phyloP scores from a whole-genome alignment of 306 rosid genomes.

The Purshia tridentata region DNA sequence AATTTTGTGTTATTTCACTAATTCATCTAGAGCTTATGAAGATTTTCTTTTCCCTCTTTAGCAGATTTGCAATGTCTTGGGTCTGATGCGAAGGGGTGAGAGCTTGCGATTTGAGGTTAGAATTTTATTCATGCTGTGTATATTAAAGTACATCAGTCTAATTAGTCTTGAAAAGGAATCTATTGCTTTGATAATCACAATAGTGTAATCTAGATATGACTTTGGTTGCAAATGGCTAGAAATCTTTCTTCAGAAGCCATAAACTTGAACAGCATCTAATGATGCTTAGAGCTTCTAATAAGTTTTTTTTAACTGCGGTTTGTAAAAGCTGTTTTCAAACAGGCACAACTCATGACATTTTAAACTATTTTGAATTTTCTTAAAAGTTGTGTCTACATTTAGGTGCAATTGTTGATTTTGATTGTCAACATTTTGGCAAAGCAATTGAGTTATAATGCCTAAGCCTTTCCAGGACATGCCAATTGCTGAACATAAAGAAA shows the following conservation, averaged over 20 bases:
- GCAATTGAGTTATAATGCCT: too few species aligned
- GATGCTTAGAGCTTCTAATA: too few species aligned
- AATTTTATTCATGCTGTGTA: conserved; percentile 17
- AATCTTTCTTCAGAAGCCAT: background rate
- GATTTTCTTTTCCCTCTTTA: conserved; percentile 23
- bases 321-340: too few species aligned
- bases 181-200: background rate
- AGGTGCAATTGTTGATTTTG: too few species aligned
- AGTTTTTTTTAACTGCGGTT: too few species aligned
- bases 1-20: background rate
- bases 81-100: conserved; percentile 89
- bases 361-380: too few species aligned
- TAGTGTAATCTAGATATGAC: background rate
- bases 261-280: too few species aligned
- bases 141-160: background rate
- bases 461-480: too few species aligned
- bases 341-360: too few species aligned
- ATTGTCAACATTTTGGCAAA: too few species aligned
- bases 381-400: too few species aligned
- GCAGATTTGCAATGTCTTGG: conserved; percentile 92
- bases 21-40: conserved; percentile 24
- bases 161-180: background rate
- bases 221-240: background rate
- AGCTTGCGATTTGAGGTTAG: conserved; percentile 86
- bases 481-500: too few species aligned